Evolutionary conservation across 306 rosid species (phyloP).

Genomic region (Leucaena leucocephala): DNA sequence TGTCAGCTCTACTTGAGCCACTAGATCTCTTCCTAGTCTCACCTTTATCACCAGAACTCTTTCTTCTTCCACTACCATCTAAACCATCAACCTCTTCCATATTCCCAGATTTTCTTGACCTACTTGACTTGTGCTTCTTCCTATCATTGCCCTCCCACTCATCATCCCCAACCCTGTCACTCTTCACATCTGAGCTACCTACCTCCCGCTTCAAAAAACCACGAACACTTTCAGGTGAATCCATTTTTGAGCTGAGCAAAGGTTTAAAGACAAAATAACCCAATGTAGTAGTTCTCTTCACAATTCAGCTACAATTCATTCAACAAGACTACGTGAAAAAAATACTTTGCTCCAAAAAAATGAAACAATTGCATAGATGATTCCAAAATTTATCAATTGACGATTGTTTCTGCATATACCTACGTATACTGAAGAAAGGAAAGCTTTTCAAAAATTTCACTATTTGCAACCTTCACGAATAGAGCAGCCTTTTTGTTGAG

Average conservation of each 20-base stretch:
- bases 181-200: conserved; percentile 59
- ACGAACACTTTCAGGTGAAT: conserved; percentile 55
- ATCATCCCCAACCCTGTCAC: conserved; percentile 70
- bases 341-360: neutral
- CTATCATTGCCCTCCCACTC: conserved; percentile 75
- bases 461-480: neutral
- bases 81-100: conserved; percentile 68
- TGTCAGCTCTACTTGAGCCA: conserved; percentile 63
- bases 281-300: neutral
- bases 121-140: conserved; percentile 81
- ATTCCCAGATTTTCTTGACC: conserved; percentile 62
- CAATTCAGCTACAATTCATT: neutral
- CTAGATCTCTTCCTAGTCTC: conserved; percentile 61
- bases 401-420: neutral
- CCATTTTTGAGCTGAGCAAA: conserved; percentile 41
- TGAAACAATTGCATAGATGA: neutral
- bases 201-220: conserved; percentile 48
- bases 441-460: neutral
- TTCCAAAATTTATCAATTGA: conserved; percentile 16
- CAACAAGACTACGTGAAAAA: neutral
- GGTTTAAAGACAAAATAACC: neutral
- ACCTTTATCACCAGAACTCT: conserved; percentile 52
- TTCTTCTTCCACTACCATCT: conserved; percentile 72
- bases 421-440: neutral
- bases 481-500: neutral